Evolutionary conservation across 2,329 filamentous ascomycete species (phyloP), one percentile per base, ranked within the genome.

Genomic region (Cadophora luteo-olivacea): DNA sequence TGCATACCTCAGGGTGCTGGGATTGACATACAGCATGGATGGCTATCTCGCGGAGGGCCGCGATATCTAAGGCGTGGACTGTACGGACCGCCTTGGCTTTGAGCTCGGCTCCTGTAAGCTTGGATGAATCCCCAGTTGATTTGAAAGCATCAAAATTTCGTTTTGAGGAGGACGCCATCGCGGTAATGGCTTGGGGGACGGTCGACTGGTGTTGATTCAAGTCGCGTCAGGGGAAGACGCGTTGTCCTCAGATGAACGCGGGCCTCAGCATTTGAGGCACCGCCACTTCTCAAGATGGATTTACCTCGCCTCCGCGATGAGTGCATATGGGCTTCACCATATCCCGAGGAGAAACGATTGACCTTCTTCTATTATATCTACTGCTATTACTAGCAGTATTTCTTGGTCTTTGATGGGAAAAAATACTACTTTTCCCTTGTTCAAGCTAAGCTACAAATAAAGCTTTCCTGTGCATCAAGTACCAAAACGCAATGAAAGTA

Each of bases 41-140:
- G 7, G 51, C 25, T 54, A 54, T 54, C 51, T 54, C 51, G 25
- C 51, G 51, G 51, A 54, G 51, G 51, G 25, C 51, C 19, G 51
- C 51, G 25, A 54, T 54, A 16, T 54, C 51, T 1, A 54, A 9
- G 11, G 51, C 25, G 51, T 54, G 14, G 12, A 54, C n/a, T 54
- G 51, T 54, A 33, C 51, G 51, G 25, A 16, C 24, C n/a, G 25
- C 51, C 14, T 54, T 54, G 24, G 25, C 24, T 12, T 54, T 32
- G 51, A 32, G 25, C 25, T 54, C 25, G 1, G 51, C 51, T 32
- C 51, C 25, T 3, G 51, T 54, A 4, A 8, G 25, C 3, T 32
- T 54, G 3, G 25, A 54, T 1, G 14, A 3, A 5, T 32, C 51
- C 3, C 51, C 25, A 19, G 51, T 54, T 32, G 14, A 54, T 19